Base-by-base conservation (phyloP, 495 filamentous ascomycete genomes). In the Tuber indicum region DNA sequence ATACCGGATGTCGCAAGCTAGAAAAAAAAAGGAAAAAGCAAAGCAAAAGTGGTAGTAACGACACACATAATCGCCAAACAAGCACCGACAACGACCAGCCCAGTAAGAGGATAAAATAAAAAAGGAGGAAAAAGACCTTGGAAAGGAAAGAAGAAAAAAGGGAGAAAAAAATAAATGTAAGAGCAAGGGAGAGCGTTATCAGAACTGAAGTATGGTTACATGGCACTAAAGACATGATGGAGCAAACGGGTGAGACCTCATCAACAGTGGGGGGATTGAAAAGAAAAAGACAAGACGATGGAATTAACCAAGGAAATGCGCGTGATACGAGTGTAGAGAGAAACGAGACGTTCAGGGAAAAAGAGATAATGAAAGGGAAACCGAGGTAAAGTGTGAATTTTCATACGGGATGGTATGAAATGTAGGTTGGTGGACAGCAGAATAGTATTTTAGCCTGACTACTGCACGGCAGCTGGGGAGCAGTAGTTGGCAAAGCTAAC, bases 181-280 rank as follows among this genome's bases (percentile, higher is more conserved):
- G 58, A 62, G 58, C 12, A 66, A 66, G 66, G 75, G 73, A 72
- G 71, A 79, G 72, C 58, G 58, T 69, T 79, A 76, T 74, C 45
- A 76, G 71, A 76, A 41, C 72, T 77, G 74, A 72, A 80, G 77
- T 80, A 80, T 76, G 78, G 78, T 80, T 80, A 80, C 78, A 80
- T 49, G 77, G 70, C 79, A 79, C 72, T 72, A 80, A 80, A 72
- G 75, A 80, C 74, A 75, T 23, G 72, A 47, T 39, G 41, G 71
- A 39, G 41, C 44, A 58, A 73, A 73, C 41, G 74, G 26, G 32
- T 73, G 73, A 73, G n/a, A 46, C 73, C 41, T 46, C 73, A 71
- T 58, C 66, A 80, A 21, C 47, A 32, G 75, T 74, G 66, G 47
- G 66, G 36, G 44, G 19, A 69, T 80, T 76, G 58, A 12, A 32